These are phyloP conservation scores for Tolypocladium cylindrosporum DNA, from an alignment of 2,329 filamentous ascomycete species.

Conservation along the genomic window DNA sequence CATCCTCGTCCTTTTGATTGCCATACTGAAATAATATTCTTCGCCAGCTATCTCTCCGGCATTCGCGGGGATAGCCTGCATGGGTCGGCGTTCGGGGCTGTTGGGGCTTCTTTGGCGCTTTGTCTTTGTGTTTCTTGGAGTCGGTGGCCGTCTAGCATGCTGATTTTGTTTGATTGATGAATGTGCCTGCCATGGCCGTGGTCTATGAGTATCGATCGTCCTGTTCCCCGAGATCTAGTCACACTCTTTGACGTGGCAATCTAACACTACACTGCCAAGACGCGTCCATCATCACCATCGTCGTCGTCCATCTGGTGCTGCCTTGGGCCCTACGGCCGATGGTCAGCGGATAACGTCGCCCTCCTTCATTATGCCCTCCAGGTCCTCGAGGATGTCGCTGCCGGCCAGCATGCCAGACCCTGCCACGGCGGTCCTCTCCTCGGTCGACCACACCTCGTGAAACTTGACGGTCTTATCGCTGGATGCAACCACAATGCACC, in stretches of 20 bases:
- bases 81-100: neutral
- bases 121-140: neutral
- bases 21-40: conserved; percentile 57
- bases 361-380: conserved; percentile 71
- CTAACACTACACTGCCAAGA: neutral
- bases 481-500: conserved; percentile 78
- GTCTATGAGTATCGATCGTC: neutral
- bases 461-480: conserved; percentile 92
- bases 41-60: neutral
- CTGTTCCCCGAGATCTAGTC: neutral
- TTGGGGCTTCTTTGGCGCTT: neutral
- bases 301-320: neutral
- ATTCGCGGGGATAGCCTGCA: neutral
- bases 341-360: conserved; percentile 58
- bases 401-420: conserved; percentile 60
- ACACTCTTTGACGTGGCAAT: neutral
- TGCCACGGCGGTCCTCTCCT: conserved; percentile 40
- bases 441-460: conserved; percentile 82
- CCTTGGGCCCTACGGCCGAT: neutral
- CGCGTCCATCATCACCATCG: neutral
- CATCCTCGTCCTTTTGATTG: conserved; percentile 71
- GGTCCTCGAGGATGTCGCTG: conserved; percentile 73
- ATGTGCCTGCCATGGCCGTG: neutral
- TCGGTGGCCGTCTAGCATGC: neutral
- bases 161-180: neutral